Conservation (phyloP, 2,329 filamentous ascomycete species). For the Aureobasidium sp. region DNA sequence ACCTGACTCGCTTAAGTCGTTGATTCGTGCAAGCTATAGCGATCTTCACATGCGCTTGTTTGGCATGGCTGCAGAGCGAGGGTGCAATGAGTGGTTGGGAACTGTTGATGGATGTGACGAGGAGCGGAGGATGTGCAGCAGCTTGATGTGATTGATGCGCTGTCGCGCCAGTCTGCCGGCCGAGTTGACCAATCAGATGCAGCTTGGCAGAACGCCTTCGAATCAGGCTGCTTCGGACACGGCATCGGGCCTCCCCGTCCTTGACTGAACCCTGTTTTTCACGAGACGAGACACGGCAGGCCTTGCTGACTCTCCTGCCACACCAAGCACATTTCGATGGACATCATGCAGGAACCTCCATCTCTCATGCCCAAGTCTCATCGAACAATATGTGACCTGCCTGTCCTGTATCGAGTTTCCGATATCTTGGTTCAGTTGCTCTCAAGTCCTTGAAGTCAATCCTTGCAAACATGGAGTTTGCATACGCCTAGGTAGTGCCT, state of each 20-base stretch:
- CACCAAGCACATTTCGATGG: background rate
- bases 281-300: constrained; percentile 8
- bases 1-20: background rate
- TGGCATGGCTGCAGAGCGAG: background rate
- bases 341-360: constrained; percentile 5
- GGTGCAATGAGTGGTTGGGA: constrained; percentile 4
- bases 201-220: background rate
- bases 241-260: constrained; percentile 1
- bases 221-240: background rate
- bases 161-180: background rate
- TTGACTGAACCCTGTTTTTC: background rate
- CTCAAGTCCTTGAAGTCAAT: background rate
- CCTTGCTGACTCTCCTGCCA: background rate
- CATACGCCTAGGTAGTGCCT: background rate
- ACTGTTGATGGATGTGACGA: constrained; percentile 6
- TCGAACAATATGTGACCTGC: background rate
- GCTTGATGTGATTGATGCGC: constrained; percentile 11
- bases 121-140: constrained; percentile 4
- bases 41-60: constrained; percentile 1
- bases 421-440: background rate
- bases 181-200: background rate
- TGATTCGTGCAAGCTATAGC: background rate
- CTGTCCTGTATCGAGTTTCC: background rate
- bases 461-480: background rate
- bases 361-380: background rate